Evolutionary conservation across 2,329 filamentous ascomycete species (phyloP).

Genomic region (Cordyceps cateniannulata): DNA sequence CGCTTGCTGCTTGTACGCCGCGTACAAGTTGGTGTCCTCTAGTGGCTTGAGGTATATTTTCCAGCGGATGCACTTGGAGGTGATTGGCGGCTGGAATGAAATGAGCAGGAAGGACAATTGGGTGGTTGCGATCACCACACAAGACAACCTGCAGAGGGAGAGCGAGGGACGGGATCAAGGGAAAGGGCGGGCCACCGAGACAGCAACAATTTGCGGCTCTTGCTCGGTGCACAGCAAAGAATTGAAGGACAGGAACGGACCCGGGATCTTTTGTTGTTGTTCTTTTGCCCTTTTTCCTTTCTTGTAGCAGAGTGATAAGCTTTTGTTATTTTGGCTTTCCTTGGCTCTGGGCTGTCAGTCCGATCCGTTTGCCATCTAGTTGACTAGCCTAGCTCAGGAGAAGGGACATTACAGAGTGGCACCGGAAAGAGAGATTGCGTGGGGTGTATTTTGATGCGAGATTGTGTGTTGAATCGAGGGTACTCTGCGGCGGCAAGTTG

Average conservation of each 20-base stretch:
- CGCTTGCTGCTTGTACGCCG: background rate
- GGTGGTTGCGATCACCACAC: background rate
- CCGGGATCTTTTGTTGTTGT: background rate
- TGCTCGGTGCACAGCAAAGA: background rate
- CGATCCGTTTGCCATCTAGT: background rate
- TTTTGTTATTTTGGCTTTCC: background rate
- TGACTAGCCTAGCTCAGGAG: background rate
- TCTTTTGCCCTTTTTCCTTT: background rate
- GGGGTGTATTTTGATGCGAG: conserved; percentile 8
- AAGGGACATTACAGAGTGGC: conserved; percentile 1
- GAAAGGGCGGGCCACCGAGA: background rate
- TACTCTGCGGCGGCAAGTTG: background rate
- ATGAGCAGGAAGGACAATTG: background rate
- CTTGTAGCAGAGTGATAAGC: background rate
- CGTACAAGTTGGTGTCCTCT: background rate
- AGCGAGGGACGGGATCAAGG: background rate
- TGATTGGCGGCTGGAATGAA: background rate
- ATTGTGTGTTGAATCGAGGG: background rate
- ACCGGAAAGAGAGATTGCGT: conserved; percentile 4
- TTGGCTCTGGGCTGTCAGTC: background rate
- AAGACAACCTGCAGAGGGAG: background rate
- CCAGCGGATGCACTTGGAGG: background rate
- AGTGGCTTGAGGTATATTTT: background rate
- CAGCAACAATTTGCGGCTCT: background rate
- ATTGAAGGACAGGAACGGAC: background rate